phyloP scores from a whole-genome alignment of 2,329 filamentous ascomycete genomes.

The Amylocarpus encephaloides region DNA sequence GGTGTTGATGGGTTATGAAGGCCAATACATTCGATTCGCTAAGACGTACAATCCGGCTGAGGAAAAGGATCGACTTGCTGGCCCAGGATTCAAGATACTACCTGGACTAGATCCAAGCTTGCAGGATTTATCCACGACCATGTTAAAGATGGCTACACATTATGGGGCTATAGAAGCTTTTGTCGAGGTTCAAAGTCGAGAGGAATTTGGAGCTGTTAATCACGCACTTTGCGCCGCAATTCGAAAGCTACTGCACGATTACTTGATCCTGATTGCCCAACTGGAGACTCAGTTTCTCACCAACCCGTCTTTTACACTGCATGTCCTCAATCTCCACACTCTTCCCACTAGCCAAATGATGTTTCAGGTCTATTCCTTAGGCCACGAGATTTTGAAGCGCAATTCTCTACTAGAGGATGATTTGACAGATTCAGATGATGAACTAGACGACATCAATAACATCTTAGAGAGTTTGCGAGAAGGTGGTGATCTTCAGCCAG shows the following conservation, averaged over 20 bases:
- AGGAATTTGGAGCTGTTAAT: constrained; percentile 90
- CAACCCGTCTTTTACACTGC: constrained; percentile 82
- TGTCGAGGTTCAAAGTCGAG: constrained; percentile 86
- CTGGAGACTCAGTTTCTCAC: constrained; percentile 89
- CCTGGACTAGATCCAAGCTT: constrained; percentile 86
- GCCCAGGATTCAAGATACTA: constrained; percentile 72
- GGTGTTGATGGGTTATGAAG: constrained; percentile 97
- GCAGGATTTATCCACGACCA: constrained; percentile 77
- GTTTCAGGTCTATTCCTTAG: constrained; percentile 79
- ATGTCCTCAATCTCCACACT: constrained; percentile 87
- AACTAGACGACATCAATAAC: constrained; percentile 80
- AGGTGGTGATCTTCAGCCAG: constrained; percentile 73
- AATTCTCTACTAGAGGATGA: constrained; percentile 85
- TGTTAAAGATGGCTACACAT: constrained; percentile 91
- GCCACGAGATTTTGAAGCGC: constrained; percentile 78
- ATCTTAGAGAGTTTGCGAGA: constrained; percentile 86
- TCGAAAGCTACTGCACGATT: constrained; percentile 85
- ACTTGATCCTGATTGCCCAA: constrained; percentile 86
- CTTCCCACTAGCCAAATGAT: constrained; percentile 88
- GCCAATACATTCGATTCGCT: constrained; percentile 88
- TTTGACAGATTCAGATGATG: constrained; percentile 52
- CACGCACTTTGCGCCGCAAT: constrained; percentile 95
- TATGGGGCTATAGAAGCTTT: constrained; percentile 89
- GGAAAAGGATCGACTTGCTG: constrained; percentile 80
- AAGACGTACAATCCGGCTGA: constrained; percentile 75